These are phyloP conservation scores for Fusarium musae DNA, from an alignment of 2,329 filamentous ascomycete species.

Conservation along the genomic window DNA sequence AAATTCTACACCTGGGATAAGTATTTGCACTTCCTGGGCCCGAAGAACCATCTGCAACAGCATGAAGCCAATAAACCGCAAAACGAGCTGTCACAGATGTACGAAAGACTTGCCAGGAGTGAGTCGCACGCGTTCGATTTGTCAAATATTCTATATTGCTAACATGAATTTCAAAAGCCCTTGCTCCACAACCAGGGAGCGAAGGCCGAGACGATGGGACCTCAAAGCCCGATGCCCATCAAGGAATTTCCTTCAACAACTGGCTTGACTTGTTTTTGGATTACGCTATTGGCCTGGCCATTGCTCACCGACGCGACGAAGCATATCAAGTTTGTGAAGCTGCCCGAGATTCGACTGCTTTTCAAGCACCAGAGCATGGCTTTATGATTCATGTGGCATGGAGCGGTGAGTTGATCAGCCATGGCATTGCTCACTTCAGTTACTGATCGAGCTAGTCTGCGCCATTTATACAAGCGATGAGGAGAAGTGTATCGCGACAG, in stretches of 20 bases:
- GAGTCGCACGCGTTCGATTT: slow-evolving; percentile 42
- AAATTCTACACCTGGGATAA: slow-evolving; percentile 75
- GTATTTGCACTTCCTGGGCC: slow-evolving; percentile 67
- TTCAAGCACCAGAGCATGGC: slow-evolving; percentile 75
- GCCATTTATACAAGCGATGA: slow-evolving; percentile 84
- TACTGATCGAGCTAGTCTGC: slow-evolving; percentile 68
- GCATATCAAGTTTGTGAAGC: slow-evolving; percentile 85
- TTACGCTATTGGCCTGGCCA: slow-evolving; percentile 82
- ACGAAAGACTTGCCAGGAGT: slow-evolving; percentile 66
- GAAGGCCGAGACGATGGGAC: slow-evolving; percentile 39
- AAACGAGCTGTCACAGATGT: slow-evolving; percentile 64
- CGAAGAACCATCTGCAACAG: slow-evolving; percentile 40
- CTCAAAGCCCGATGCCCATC: slow-evolving; percentile 63
- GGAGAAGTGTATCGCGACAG: slow-evolving; percentile 76
- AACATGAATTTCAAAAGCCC: slow-evolving; percentile 42
- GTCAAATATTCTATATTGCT: background rate
- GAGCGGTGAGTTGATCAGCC: slow-evolving; percentile 65
- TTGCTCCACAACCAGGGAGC: slow-evolving; percentile 47
- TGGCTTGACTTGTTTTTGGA: slow-evolving; percentile 94
- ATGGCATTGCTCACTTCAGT: background rate
- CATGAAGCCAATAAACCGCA: slow-evolving; percentile 45
- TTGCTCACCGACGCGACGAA: slow-evolving; percentile 72
- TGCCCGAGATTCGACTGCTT: slow-evolving; percentile 83
- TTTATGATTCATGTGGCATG: slow-evolving; percentile 82
- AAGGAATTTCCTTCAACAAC: slow-evolving; percentile 81